phyloP scores from a whole-genome alignment of 441 rosid species.

The Corymbia calophylla region DNA sequence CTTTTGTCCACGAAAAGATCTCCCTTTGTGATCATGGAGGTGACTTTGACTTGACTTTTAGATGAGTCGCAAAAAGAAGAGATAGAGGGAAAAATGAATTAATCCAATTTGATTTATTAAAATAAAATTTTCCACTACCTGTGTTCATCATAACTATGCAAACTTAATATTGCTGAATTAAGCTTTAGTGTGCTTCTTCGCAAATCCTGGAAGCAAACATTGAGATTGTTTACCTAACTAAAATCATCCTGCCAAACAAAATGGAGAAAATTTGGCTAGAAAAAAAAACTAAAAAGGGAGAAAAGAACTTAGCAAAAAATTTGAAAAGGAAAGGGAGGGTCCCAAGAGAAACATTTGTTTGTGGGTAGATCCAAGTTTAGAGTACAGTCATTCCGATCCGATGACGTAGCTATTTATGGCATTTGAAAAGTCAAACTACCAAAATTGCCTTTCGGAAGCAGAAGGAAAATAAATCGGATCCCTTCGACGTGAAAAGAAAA shows the following conservation, averaged over 20 bases:
- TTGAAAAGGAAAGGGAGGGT: not conserved
- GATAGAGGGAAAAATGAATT: not conserved
- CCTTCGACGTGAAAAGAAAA: not conserved
- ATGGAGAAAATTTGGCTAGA: not conserved
- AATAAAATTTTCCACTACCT: not conserved
- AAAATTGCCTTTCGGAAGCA: not conserved
- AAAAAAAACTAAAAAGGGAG: not conserved
- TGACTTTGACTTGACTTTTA: not conserved
- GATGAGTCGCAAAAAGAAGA: not conserved
- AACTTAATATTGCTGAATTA: not conserved
- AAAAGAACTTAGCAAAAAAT: not conserved
- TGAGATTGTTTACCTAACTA: not conserved
- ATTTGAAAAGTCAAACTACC: not conserved
- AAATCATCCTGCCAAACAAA: not conserved
- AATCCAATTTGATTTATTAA: not conserved
- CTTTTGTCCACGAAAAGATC: not conserved
- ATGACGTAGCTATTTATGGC: not conserved
- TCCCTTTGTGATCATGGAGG: not conserved
- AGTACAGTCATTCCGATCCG: not conserved
- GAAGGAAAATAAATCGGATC: too few relatives aligned
- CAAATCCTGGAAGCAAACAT: not conserved
- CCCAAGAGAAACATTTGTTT: not conserved
- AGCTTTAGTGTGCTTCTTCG: not conserved
- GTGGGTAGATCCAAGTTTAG: not conserved
- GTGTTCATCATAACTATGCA: not conserved